phyloP scores from a whole-genome alignment of 441 rosid genomes.

The Gossypium lobatum region DNA sequence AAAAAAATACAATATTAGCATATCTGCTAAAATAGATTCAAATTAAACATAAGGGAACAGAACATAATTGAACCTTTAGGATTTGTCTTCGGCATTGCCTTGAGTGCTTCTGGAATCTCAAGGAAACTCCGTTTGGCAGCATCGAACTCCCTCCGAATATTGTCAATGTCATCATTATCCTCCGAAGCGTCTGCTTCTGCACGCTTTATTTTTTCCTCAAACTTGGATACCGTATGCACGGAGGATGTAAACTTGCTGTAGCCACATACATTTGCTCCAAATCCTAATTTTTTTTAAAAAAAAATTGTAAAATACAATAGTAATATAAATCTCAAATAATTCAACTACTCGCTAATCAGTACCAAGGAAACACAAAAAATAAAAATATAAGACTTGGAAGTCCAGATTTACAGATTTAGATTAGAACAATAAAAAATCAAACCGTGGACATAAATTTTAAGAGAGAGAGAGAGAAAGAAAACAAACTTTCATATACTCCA shows the following conservation, averaged over 20 bases:
- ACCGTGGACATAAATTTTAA: not conserved
- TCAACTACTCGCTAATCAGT: not conserved
- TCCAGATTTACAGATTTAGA: no score
- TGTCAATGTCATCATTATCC: constrained; percentile 35
- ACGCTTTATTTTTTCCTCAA: constrained; percentile 31
- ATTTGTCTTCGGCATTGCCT: constrained; percentile 69
- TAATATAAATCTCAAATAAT: not conserved
- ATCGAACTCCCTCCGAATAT: constrained; percentile 55
- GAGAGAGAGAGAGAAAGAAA: not conserved
- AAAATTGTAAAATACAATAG: not conserved
- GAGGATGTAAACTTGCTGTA: constrained; percentile 25
- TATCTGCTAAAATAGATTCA: not conserved
- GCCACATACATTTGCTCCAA: constrained; percentile 29
- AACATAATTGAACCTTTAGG: constrained; percentile 56
- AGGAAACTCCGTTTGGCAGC: constrained; percentile 60
- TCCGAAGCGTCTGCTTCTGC: constrained; percentile 22
- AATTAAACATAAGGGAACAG: not conserved
- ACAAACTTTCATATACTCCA: constrained; percentile 33
- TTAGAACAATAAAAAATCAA: not conserved
- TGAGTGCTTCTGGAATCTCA: constrained; percentile 57
- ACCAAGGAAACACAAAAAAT: not conserved
- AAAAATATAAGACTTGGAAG: not conserved
- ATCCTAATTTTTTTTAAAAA: constrained; percentile 20
- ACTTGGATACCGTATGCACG: constrained; percentile 28
- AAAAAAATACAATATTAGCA: constrained; percentile 5